These are phyloP conservation scores for Agastache rugosa DNA, from an alignment of 257 asterid genomes.

Conservation along the genomic window DNA sequence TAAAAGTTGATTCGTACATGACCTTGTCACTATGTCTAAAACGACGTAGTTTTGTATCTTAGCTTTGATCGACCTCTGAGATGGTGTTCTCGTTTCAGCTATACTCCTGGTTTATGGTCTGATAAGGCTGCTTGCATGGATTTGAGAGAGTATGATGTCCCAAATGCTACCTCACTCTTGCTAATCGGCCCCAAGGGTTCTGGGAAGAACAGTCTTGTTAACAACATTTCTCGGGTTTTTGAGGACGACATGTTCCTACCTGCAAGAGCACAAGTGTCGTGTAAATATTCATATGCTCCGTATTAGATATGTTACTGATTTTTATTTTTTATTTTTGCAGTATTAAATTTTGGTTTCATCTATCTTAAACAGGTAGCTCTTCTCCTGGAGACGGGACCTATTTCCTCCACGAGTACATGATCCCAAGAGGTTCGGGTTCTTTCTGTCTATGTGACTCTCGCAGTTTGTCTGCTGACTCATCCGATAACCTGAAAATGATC, in stretches of 20 bases:
- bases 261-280: constrained; percentile 78
- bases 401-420: constrained; percentile 63
- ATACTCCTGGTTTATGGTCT: constrained; percentile 75
- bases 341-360: constrained; percentile 15
- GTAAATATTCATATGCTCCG: constrained; percentile 37
- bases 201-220: constrained; percentile 89
- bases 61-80: neutral
- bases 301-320: neutral
- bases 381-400: constrained; percentile 67
- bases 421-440: constrained; percentile 68
- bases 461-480: constrained; percentile 53
- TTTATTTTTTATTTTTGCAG: neutral
- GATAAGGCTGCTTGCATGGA: constrained; percentile 47
- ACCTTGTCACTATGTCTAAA: neutral
- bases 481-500: constrained; percentile 56
- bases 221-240: constrained; percentile 64
- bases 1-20: neutral
- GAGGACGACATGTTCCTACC: constrained; percentile 54
- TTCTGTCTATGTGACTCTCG: constrained; percentile 79
- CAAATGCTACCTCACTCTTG: constrained; percentile 56
- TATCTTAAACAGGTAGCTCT: constrained; percentile 46
- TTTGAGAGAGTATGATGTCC: constrained; percentile 44
- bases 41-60: constrained; percentile 18
- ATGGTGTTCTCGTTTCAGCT: constrained; percentile 53
- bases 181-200: constrained; percentile 81